phyloP scores from a whole-genome alignment of 371 early-diverging fungal species.

The Blyttiomyces sp. region DNA sequence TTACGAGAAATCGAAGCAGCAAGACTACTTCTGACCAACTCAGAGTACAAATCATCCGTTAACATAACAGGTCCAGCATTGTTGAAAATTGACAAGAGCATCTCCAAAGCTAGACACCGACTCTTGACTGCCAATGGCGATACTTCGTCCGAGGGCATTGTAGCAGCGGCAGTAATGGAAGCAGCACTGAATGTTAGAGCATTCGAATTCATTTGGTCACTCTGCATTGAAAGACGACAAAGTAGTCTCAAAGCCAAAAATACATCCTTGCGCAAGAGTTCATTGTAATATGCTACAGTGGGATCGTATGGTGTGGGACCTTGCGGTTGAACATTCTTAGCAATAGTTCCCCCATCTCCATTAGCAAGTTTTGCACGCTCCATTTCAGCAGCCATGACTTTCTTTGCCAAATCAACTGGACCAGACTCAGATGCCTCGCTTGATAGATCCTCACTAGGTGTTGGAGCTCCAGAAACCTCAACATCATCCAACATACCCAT shows the following conservation, averaged over 20 bases:
- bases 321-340: not conserved
- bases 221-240: slow-evolving; percentile 78
- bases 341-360: too few relatives aligned
- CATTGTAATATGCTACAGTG: slow-evolving; percentile 42
- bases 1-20: slow-evolving; percentile 77
- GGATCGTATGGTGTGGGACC: slow-evolving; percentile 38
- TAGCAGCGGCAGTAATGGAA: slow-evolving; percentile 17
- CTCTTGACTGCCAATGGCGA: slow-evolving; percentile 28
- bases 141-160: slow-evolving; percentile 29
- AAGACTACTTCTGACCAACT: slow-evolving; percentile 70
- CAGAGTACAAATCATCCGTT: slow-evolving; percentile 52
- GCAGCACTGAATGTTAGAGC: slow-evolving; percentile 21
- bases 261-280: slow-evolving; percentile 64
- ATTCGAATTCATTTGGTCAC: slow-evolving; percentile 18
- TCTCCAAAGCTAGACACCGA: slow-evolving; percentile 51
- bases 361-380: too few relatives aligned
- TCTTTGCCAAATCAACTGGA: not conserved
- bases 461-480: not conserved
- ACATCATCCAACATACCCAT: slow-evolving; percentile 20
- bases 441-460: not conserved
- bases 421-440: not conserved
- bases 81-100: slow-evolving; percentile 59
- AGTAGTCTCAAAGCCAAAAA: slow-evolving; percentile 86
- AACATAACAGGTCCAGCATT: slow-evolving; percentile 58
- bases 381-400: not conserved